phyloP scores from a whole-genome alignment of 495 filamentous ascomycete species.

The Penicillium pulvis region DNA sequence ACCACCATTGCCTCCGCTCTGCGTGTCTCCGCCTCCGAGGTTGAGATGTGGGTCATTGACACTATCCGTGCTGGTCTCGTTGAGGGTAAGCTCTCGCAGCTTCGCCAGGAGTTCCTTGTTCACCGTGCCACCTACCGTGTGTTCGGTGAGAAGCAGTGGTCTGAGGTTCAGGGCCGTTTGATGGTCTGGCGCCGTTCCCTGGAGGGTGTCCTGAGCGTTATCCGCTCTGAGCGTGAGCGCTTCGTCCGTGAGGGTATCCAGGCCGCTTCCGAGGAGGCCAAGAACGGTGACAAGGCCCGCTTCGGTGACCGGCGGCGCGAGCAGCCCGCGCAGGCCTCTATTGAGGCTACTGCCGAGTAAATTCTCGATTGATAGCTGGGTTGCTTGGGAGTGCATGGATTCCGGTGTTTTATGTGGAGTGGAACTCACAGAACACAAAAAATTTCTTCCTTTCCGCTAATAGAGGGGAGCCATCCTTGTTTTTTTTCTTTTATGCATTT shows the following conservation, averaged over 20 bases:
- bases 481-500: conserved; percentile 28
- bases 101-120: conserved; percentile 88
- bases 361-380: conserved; percentile 7
- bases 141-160: conserved; percentile 98
- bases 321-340: conserved; percentile 25
- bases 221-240: conserved; percentile 76
- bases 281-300: conserved; percentile 35
- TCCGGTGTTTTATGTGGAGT: conserved; percentile 29
- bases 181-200: conserved; percentile 87
- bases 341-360: conserved; percentile 37
- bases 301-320: conserved; percentile 39
- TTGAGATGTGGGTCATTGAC: conserved; percentile 98
- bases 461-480: conserved; percentile 25
- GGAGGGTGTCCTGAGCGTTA: conserved; percentile 69
- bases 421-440: conserved; percentile 29
- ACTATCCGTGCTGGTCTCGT: conserved; percentile 92
- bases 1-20: conserved; percentile 76
- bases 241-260: conserved; percentile 50
- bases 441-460: conserved; percentile 29
- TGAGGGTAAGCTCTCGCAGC: conserved; percentile 91
- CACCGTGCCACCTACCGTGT: conserved; percentile 93
- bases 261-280: conserved; percentile 36
- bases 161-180: conserved; percentile 82
- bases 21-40: conserved; percentile 76
- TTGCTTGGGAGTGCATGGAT: conserved; percentile 29